Evolutionary conservation across 192 early-diverging fungal species (phyloP).

Genomic region (Phlyctochytrium arcticum): DNA sequence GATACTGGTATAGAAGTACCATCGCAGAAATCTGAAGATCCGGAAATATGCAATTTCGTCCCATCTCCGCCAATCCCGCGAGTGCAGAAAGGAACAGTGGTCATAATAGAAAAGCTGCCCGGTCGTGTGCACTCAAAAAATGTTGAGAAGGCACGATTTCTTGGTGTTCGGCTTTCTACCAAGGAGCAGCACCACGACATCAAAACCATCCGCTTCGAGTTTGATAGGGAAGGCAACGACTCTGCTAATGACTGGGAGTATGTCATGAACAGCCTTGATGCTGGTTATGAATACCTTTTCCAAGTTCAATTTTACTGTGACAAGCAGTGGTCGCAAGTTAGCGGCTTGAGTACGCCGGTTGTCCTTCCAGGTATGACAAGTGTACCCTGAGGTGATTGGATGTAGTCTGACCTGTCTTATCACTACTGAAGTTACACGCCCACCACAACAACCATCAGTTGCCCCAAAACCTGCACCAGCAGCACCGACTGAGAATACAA

Average conservation of each 20-base stretch:
- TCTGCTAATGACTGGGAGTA: slow-evolving; percentile 13
- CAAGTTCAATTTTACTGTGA: slow-evolving; percentile 21
- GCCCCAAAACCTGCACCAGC: not conserved
- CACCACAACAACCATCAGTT: no score
- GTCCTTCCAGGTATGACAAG: no score
- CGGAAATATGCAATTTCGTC: no score
- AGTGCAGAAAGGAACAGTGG: no score
- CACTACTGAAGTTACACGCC: no score
- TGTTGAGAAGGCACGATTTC: not conserved
- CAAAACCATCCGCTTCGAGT: not conserved
- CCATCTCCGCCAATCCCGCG: no score
- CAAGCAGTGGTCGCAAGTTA: slow-evolving; percentile 27
- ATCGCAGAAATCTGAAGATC: no score
- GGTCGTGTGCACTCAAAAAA: not conserved
- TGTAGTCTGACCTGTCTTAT: not conserved
- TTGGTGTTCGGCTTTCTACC: not conserved
- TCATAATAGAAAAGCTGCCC: slow-evolving; percentile 6
- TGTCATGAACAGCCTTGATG: slow-evolving; percentile 26
- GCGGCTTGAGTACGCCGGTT: slow-evolving; percentile 40
- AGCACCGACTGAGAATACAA: not conserved
- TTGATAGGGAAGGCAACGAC: not conserved
- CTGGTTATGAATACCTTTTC: slow-evolving; percentile 31
- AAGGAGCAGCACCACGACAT: not conserved
- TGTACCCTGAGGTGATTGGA: no score
- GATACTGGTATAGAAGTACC: no score